These are phyloP conservation scores for Trypanosoma boissoni DNA, from an alignment of 208 protist genomes.

Conservation along the genomic window DNA sequence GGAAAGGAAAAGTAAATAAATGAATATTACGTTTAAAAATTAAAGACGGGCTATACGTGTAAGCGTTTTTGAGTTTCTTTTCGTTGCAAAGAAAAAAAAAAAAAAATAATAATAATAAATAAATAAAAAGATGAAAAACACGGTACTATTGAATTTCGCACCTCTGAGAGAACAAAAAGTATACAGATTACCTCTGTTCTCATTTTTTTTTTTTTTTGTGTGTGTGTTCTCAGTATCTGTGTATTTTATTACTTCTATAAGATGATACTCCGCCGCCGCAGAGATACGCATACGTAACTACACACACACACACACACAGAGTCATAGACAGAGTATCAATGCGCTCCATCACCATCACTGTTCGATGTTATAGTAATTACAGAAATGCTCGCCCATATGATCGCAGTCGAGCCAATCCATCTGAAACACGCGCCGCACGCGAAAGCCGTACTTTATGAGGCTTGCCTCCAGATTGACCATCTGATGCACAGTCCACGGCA, in stretches of 20 bases:
- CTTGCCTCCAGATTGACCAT: conserved; percentile 88
- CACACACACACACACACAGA: not conserved
- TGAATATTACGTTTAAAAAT: conserved; percentile 4
- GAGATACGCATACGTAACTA: too few relatives aligned
- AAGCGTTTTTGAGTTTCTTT: too few relatives aligned
- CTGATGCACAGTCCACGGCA: conserved; percentile 87
- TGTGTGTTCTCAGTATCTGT: too few relatives aligned
- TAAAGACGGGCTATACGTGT: too few relatives aligned
- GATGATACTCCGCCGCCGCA: too few relatives aligned
- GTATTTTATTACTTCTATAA: too few relatives aligned
- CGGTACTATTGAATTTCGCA: too few relatives aligned
- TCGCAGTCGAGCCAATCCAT: conserved; percentile 78
- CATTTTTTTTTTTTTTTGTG: too few relatives aligned
- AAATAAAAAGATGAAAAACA: conserved; percentile 8
- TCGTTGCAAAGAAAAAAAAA: too few relatives aligned
- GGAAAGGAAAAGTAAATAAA: not conserved
- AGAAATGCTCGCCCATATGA: conserved; percentile 79
- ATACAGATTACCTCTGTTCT: too few relatives aligned
- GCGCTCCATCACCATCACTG: conserved; percentile 4
- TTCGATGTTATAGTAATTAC: conserved; percentile 47
- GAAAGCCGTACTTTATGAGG: conserved; percentile 80
- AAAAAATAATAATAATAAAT: conserved; percentile 32
- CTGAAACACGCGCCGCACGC: conserved; percentile 55
- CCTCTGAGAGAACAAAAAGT: too few relatives aligned
- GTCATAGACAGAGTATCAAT: not conserved